Evolutionary conservation across 352 stramenopile genomes (phyloP).

Genomic region (Pythium rhizo-oryzae): DNA sequence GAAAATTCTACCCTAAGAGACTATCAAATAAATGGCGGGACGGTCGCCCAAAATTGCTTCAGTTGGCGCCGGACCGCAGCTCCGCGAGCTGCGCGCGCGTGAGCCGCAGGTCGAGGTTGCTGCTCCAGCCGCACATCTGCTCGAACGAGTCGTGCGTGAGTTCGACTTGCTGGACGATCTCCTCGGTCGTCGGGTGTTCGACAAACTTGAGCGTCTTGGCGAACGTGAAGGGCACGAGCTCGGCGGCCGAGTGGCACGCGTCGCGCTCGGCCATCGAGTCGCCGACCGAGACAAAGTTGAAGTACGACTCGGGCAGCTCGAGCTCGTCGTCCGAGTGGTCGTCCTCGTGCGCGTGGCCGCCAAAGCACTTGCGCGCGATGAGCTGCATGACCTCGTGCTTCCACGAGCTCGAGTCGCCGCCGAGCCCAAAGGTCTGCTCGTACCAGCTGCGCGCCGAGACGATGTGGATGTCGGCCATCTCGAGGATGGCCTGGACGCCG

Average conservation of each 20-base stretch:
- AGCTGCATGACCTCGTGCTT: constrained; percentile 89
- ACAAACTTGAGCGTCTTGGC: constrained; percentile 90
- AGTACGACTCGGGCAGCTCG: constrained; percentile 42
- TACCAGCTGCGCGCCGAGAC: constrained; percentile 87
- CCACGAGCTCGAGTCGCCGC: constrained; percentile 79
- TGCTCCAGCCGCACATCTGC: constrained; percentile 83
- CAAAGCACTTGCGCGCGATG: constrained; percentile 86
- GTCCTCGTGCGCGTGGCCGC: constrained; percentile 10
- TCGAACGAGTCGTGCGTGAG: constrained; percentile 86
- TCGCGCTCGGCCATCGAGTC: constrained; percentile 90
- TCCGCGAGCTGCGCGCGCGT: constrained; percentile 78
- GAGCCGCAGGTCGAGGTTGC: constrained; percentile 75
- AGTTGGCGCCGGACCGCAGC: constrained; percentile 43
- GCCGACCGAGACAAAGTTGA: constrained; percentile 83
- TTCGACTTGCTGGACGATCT: constrained; percentile 85
- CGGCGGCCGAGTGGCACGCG: constrained; percentile 72
- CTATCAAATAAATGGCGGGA: constrained; percentile 19
- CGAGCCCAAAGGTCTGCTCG: constrained; percentile 78
- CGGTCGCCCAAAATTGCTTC: not conserved
- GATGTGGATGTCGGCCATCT: constrained; percentile 83
- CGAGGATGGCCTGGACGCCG: constrained; percentile 59
- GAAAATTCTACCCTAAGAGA: constrained; percentile 22
- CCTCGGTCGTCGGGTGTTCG: constrained; percentile 74
- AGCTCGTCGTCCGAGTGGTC: not conserved
- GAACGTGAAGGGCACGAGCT: constrained; percentile 65